These are phyloP conservation scores for Lonicera japonica DNA, from an alignment of 129 eudicot species.

Conservation along the genomic window DNA sequence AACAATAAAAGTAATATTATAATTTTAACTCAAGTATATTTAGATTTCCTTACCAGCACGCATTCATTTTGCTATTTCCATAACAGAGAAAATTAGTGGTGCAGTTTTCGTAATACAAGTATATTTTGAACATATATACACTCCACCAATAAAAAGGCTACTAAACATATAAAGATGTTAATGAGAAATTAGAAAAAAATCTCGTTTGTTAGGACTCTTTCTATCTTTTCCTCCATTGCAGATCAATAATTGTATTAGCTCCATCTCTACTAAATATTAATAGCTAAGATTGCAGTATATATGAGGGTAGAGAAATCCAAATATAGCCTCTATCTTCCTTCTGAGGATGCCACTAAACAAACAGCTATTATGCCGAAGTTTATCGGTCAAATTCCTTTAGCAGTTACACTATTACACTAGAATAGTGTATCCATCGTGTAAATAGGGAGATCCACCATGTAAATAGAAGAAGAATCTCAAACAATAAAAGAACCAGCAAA, in stretches of 20 bases:
- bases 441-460: neutral
- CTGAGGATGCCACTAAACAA: neutral
- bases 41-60: neutral
- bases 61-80: neutral
- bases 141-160: too few species aligned
- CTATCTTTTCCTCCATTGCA: too few species aligned
- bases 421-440: neutral
- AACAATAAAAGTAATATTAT: neutral
- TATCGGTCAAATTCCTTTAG: neutral
- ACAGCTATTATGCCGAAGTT: neutral
- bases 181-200: too few species aligned
- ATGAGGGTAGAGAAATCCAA: too few species aligned
- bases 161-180: too few species aligned
- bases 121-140: neutral
- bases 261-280: too few species aligned
- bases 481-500: slow-evolving; percentile 1
- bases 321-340: too few species aligned
- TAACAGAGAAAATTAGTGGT: neutral
- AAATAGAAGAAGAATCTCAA: neutral
- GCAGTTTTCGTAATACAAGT: neutral
- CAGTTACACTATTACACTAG: neutral
- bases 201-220: too few species aligned
- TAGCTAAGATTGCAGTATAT: too few species aligned
- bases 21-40: neutral
- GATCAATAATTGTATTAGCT: too few species aligned